These are phyloP conservation scores for Fraxinus floribunda DNA, from an alignment of 305 asterid genomes.

Conservation along the genomic window DNA sequence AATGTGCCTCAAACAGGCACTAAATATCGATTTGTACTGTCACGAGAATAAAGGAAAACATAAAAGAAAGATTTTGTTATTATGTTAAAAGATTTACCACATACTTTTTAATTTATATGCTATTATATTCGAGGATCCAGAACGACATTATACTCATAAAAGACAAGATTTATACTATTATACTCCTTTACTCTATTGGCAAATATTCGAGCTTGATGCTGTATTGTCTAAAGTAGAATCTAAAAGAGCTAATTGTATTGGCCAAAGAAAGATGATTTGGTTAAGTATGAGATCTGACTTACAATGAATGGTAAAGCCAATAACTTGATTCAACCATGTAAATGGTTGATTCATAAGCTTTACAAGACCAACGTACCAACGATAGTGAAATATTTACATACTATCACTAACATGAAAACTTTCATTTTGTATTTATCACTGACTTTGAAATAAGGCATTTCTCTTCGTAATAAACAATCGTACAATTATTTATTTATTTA, in stretches of 20 bases:
- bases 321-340: not conserved
- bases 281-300: not conserved
- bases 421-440: not conserved
- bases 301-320: not conserved
- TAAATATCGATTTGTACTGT: too few species aligned
- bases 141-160: too few species aligned
- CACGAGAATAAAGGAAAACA: too few species aligned
- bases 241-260: not conserved
- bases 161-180: too few species aligned
- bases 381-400: not conserved
- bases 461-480: not conserved
- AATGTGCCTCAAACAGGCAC: too few species aligned
- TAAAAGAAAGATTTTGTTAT: too few species aligned
- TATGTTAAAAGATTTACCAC: too few species aligned
- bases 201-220: too few species aligned
- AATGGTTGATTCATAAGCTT: not conserved
- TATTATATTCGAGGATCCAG: too few species aligned
- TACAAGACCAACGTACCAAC: not conserved
- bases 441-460: not conserved
- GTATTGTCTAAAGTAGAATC: too few species aligned
- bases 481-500: not conserved
- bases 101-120: too few species aligned
- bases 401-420: not conserved
- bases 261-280: not conserved
- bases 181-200: too few species aligned